A percentile compares a stretch with the other conserved stretches of the same genome.
These are phyloP conservation scores for Botryococcus braunii DNA, from an alignment of 163 green algal genomes.

Conservation along the genomic window DNA sequence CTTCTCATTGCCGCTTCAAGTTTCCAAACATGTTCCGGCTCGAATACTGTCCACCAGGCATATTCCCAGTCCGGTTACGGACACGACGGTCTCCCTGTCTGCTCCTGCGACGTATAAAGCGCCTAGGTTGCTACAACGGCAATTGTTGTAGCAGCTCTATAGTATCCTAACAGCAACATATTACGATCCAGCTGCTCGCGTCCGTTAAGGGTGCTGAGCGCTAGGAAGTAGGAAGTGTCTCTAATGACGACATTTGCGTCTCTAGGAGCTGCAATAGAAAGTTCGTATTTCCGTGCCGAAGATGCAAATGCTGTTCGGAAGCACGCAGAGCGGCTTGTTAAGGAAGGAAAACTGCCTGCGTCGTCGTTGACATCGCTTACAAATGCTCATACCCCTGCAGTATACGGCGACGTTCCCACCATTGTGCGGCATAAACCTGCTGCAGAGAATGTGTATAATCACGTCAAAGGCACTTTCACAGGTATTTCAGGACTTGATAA, in stretches of 20 bases:
- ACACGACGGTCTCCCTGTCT: too few species aligned
- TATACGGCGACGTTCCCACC: background rate
- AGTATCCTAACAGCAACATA: too few species aligned
- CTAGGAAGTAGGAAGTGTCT: too few species aligned
- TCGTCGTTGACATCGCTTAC: slow-evolving; percentile 6
- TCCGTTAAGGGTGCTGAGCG: too few species aligned
- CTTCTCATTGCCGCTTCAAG: too few species aligned
- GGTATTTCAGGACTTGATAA: background rate
- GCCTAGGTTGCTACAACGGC: too few species aligned
- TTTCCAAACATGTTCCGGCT: too few species aligned
- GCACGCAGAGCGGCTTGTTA: slow-evolving; percentile 30
- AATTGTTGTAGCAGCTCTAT: too few species aligned
- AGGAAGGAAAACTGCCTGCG: slow-evolving; percentile 22
- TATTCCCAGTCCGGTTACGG: too few species aligned
- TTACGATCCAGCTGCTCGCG: too few species aligned
- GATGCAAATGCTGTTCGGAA: slow-evolving; percentile 17
- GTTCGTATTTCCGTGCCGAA: slow-evolving; percentile 15
- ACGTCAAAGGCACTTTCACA: background rate
- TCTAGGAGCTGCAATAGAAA: slow-evolving; percentile 11
- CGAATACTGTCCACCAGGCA: too few species aligned
- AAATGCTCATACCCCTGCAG: background rate
- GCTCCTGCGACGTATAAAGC: too few species aligned
- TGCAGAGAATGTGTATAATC: slow-evolving; percentile 7
- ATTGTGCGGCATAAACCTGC: slow-evolving; percentile 1
- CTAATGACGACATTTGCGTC: slow-evolving; percentile 6